Percentiles rank a stretch among this genome's conserved stretches.
Evolutionary conservation across 192 early-diverging fungal species (phyloP).

Genomic region (Backusella liffmaniae): DNA sequence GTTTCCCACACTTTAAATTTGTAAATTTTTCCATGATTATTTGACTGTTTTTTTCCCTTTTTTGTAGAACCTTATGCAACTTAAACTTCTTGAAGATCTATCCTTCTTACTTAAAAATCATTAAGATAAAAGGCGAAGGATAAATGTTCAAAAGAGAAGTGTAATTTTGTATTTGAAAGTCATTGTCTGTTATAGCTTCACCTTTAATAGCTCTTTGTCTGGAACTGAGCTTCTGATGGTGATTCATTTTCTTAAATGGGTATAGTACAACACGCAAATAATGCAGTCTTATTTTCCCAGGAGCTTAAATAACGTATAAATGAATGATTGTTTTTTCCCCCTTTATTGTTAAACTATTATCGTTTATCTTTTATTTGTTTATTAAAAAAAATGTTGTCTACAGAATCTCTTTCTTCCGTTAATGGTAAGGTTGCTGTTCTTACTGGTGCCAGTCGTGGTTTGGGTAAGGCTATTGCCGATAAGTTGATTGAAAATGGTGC

Average conservation of each 20-base stretch:
- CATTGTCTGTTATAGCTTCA: no score
- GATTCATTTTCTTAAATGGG: not conserved
- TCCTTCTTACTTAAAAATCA: not conserved
- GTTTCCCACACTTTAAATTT: not conserved
- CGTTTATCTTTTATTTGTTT: not conserved
- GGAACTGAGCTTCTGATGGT: not conserved
- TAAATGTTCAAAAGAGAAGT: not conserved
- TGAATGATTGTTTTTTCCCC: not conserved
- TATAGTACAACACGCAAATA: not conserved
- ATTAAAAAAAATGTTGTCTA: not conserved
- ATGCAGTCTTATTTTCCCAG: not conserved
- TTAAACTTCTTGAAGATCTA: not conserved
- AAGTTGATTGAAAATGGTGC: slow-evolving; percentile 74
- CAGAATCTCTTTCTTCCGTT: not conserved
- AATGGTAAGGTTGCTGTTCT: slow-evolving; percentile 50
- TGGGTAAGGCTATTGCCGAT: slow-evolving; percentile 83
- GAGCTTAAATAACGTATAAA: not conserved
- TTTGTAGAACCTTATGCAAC: not conserved
- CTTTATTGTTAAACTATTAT: not conserved
- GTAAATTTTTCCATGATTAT: not conserved
- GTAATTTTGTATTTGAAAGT: no score
- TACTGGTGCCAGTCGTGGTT: slow-evolving; percentile 82
- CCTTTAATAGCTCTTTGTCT: no score
- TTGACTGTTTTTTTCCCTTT: not conserved
- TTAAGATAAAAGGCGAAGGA: not conserved